These are phyloP conservation scores for Rhinocladiella similis DNA, from an alignment of 2,329 filamentous ascomycete genomes.

Conservation along the genomic window DNA sequence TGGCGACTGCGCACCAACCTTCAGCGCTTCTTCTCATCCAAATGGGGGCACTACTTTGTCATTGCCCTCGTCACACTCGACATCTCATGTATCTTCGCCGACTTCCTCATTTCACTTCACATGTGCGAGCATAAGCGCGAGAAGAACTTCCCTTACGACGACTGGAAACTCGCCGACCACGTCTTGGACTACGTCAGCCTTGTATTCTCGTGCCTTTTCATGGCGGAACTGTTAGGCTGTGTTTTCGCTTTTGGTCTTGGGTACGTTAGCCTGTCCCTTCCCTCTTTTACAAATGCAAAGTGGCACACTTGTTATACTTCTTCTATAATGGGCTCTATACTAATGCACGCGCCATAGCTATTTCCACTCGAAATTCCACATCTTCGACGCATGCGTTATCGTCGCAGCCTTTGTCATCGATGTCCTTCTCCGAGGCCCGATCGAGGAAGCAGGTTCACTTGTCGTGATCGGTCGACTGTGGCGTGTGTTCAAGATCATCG, in stretches of 20 bases:
- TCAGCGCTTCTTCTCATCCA: constrained; percentile 45
- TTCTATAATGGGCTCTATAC: not conserved
- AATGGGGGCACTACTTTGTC: constrained; percentile 51
- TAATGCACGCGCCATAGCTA: constrained; percentile 44
- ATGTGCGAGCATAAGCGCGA: constrained; percentile 44
- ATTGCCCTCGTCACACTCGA: constrained; percentile 52
- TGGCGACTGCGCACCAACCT: constrained; percentile 24
- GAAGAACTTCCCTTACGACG: constrained; percentile 23
- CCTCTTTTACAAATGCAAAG: too few relatives aligned
- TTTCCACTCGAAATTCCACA: constrained; percentile 60
- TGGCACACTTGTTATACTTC: not conserved
- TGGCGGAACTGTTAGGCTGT: constrained; percentile 60
- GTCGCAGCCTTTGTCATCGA: constrained; percentile 63
- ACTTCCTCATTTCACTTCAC: constrained; percentile 52
- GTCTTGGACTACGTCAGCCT: constrained; percentile 56
- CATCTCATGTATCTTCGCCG: constrained; percentile 53
- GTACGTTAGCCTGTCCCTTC: constrained; percentile 42
- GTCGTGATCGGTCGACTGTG: constrained; percentile 67
- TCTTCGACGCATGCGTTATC: constrained; percentile 65
- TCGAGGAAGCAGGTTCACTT: constrained; percentile 64
- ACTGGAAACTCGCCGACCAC: constrained; percentile 40
- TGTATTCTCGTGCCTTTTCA: constrained; percentile 64
- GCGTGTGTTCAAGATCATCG: constrained; percentile 69
- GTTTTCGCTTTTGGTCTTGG: constrained; percentile 62
- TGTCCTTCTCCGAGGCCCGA: constrained; percentile 58